A percentile compares a stretch with the other conserved stretches of the same genome.
Evolutionary conservation across 2,329 filamentous ascomycete genomes (phyloP).

Genomic region (Teratosphaeria zuluensis): DNA sequence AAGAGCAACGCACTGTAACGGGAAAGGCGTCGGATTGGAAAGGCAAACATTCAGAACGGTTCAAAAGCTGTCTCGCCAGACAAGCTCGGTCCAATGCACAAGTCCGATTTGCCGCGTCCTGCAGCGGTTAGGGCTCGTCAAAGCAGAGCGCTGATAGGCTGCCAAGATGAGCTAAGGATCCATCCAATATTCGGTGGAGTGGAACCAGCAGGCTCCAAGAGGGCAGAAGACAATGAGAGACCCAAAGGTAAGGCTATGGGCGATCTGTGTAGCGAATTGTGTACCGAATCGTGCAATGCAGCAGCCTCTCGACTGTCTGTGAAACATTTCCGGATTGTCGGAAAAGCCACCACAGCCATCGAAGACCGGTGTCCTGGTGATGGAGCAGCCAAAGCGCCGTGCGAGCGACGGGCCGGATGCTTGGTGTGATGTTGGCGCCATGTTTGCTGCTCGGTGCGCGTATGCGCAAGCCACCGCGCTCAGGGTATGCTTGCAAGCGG

Average conservation of each 20-base stretch:
- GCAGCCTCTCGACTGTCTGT: neutral
- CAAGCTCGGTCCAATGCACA: neutral
- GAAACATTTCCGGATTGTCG: neutral
- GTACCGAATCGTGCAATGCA: neutral
- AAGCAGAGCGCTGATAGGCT: neutral
- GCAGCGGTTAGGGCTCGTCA: neutral
- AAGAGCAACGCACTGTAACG: neutral
- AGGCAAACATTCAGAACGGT: neutral
- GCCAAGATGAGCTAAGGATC: neutral
- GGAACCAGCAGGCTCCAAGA: neutral
- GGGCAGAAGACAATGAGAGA: neutral
- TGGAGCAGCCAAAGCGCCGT: neutral
- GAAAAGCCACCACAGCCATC: neutral
- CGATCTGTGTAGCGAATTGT: neutral
- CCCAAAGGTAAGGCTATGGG: neutral
- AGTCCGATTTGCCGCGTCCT: neutral
- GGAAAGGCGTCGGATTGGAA: neutral
- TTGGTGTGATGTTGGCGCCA: neutral
- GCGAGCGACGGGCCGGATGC: neutral
- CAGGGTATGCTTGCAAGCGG: neutral
- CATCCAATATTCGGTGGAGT: neutral
- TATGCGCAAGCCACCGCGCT: neutral
- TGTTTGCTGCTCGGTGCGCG: neutral
- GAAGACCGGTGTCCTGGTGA: neutral
- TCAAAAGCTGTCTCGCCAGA: neutral